phyloP scores from a whole-genome alignment of 768 basidiomycete genomes.

The Termitomyces heimii region DNA sequence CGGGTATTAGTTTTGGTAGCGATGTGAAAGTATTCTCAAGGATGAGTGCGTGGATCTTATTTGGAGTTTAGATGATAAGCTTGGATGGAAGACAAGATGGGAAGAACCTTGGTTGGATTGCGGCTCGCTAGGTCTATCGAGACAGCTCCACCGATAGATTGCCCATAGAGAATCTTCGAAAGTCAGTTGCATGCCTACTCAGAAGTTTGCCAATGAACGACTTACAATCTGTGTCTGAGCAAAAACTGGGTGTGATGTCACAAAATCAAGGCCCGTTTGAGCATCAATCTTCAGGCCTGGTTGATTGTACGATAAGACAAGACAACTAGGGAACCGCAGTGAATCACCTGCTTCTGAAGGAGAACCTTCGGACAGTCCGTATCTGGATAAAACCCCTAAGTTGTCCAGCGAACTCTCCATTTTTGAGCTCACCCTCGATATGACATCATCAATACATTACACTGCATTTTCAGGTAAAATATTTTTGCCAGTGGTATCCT shows the following conservation, averaged over 20 bases:
- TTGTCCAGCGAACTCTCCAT: not conserved
- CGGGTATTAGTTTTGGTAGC: constrained; percentile 71
- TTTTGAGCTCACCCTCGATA: constrained; percentile 71
- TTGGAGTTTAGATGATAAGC: not conserved
- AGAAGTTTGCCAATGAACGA: not conserved
- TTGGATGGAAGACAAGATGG: not conserved
- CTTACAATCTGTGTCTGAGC: constrained; percentile 61
- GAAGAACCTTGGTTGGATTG: constrained; percentile 58
- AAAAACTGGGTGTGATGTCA: constrained; percentile 57
- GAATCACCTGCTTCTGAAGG: constrained; percentile 1
- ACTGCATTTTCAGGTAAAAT: constrained; percentile 83
- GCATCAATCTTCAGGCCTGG: constrained; percentile 82
- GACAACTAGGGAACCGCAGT: not conserved
- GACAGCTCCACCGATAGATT: constrained; percentile 91
- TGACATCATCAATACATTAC: constrained; percentile 92
- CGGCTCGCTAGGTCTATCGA: constrained; percentile 80
- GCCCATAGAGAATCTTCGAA: constrained; percentile 70
- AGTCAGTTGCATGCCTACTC: not conserved
- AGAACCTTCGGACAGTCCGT: constrained; percentile 72
- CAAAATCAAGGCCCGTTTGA: constrained; percentile 74
- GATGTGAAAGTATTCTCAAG: constrained; percentile 94
- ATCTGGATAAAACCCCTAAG: constrained; percentile 37
- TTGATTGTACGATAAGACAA: not conserved
- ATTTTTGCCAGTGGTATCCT: constrained; percentile 82
- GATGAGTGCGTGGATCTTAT: constrained; percentile 64